phyloP scores from a whole-genome alignment of 306 rosid genomes.

The Malus asiatica region DNA sequence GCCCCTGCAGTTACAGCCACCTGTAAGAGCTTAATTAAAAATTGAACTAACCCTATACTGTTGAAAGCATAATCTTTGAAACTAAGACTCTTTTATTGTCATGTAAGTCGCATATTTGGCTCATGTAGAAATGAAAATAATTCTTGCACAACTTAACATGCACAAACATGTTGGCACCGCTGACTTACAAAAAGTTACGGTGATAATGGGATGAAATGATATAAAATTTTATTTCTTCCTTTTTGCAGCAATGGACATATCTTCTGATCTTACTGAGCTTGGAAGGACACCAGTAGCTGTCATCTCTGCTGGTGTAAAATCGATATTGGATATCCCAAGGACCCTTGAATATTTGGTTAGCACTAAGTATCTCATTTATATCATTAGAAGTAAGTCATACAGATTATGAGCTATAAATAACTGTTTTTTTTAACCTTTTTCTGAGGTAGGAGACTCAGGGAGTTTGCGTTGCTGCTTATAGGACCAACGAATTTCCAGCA shows the following conservation, averaged over 20 bases:
- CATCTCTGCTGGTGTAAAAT: slow-evolving; percentile 90
- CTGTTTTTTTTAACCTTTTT: background rate
- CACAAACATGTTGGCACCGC: background rate
- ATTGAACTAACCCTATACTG: background rate
- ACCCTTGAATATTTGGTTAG: slow-evolving; percentile 87
- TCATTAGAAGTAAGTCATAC: slow-evolving; percentile 5
- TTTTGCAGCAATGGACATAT: slow-evolving; percentile 81
- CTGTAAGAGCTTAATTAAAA: background rate
- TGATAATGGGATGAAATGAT: background rate
- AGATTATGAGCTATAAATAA: background rate
- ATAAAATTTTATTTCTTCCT: slow-evolving; percentile 3
- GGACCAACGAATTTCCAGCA: slow-evolving; percentile 86
- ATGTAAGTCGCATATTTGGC: background rate
- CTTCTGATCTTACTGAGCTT: slow-evolving; percentile 94
- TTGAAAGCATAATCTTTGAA: background rate
- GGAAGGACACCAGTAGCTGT: slow-evolving; percentile 92
- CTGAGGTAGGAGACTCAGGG: slow-evolving; percentile 77
- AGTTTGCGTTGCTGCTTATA: slow-evolving; percentile 78
- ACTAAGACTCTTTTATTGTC: background rate
- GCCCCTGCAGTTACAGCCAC: background rate
- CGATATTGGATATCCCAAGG: slow-evolving; percentile 82
- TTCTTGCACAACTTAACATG: background rate
- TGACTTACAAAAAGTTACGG: background rate
- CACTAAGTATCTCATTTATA: slow-evolving; percentile 8
- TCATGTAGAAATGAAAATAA: background rate